phyloP scores from a whole-genome alignment of 2,329 filamentous ascomycete species.

The Diaporthe australafricana region DNA sequence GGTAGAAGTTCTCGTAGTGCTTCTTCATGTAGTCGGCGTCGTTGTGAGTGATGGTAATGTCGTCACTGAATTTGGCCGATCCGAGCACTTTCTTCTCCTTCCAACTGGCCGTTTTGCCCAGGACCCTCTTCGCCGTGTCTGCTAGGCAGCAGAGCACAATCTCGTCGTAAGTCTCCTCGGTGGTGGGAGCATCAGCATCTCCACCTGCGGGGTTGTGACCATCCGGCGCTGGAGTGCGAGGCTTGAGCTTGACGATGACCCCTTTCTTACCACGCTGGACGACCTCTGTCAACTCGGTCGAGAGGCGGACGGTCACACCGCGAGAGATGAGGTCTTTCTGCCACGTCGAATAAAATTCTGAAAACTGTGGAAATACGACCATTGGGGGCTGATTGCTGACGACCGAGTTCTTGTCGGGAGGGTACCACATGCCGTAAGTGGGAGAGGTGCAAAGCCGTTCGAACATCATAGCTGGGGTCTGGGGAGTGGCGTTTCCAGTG shows the following conservation, averaged over 20 bases:
- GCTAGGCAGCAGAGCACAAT: constrained; percentile 71
- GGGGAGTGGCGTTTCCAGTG: constrained; percentile 65
- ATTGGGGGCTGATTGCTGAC: constrained; percentile 71
- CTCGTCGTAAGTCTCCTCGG: constrained; percentile 70
- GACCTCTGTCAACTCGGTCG: constrained; percentile 66
- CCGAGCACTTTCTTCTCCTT: constrained; percentile 17
- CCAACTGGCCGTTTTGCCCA: constrained; percentile 65
- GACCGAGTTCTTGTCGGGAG: constrained; percentile 59
- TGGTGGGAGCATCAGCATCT: constrained; percentile 60
- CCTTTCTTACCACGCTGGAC: constrained; percentile 62
- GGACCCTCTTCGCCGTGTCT: constrained; percentile 51
- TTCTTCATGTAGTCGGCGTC: constrained; percentile 74
- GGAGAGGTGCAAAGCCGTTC: constrained; percentile 69
- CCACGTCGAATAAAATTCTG: constrained; percentile 72
- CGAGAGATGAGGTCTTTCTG: constrained; percentile 62
- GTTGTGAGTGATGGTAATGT: constrained; percentile 77
- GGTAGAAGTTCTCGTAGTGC: constrained; percentile 61
- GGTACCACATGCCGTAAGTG: constrained; percentile 71
- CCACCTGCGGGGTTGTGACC: constrained; percentile 54
- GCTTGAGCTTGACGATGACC: constrained; percentile 61
- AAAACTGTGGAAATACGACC: constrained; percentile 74
- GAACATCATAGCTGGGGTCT: constrained; percentile 77
- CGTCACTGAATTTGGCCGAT: constrained; percentile 67
- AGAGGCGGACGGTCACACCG: constrained; percentile 67
- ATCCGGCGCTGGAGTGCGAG: constrained; percentile 51